A percentile compares a stretch with the other conserved stretches of the same genome.
These are phyloP conservation scores for Pseudogymnoascus sp. DNA, from an alignment of 2,329 filamentous ascomycete genomes.

Conservation along the genomic window DNA sequence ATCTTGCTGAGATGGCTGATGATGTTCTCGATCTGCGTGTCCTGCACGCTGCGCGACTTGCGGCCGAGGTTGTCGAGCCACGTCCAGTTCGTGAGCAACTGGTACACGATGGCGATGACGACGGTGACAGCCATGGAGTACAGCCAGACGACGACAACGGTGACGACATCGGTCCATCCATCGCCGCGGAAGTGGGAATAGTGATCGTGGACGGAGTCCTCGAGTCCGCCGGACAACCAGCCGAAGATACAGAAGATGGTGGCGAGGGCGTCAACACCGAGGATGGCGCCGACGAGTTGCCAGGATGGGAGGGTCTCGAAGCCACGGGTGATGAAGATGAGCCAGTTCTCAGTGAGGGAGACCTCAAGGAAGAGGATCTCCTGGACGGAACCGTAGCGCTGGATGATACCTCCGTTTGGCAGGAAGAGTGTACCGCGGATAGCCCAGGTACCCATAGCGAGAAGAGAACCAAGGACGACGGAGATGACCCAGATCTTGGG, in stretches of 20 bases:
- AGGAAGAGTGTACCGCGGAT: constrained; percentile 63
- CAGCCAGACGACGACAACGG: constrained; percentile 55
- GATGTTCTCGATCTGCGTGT: constrained; percentile 58
- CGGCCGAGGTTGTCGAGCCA: constrained; percentile 55
- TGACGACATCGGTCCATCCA: constrained; percentile 44
- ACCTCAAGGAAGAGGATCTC: constrained; percentile 83
- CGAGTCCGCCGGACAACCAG: constrained; percentile 52
- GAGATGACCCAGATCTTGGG: constrained; percentile 76
- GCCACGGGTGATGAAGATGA: constrained; percentile 91
- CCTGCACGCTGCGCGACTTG: constrained; percentile 50
- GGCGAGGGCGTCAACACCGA: constrained; percentile 61
- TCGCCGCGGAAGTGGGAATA: constrained; percentile 30
- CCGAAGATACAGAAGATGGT: constrained; percentile 70
- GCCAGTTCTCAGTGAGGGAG: constrained; percentile 87
- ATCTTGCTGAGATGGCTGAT: constrained; percentile 56
- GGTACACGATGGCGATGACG: constrained; percentile 58
- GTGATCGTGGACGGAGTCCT: constrained; percentile 28
- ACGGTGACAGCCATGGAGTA: constrained; percentile 60
- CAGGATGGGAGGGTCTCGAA: constrained; percentile 65
- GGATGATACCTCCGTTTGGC: constrained; percentile 60
- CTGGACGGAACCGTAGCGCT: constrained; percentile 67
- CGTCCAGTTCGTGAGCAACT: constrained; percentile 48
- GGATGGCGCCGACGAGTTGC: constrained; percentile 63
- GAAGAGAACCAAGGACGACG: constrained; percentile 56
- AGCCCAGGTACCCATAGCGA: constrained; percentile 65